Evolutionary conservation across 495 filamentous ascomycete species (phyloP), one percentile per base, ranked within the genome.

Genomic region (Xylaria acuta): DNA sequence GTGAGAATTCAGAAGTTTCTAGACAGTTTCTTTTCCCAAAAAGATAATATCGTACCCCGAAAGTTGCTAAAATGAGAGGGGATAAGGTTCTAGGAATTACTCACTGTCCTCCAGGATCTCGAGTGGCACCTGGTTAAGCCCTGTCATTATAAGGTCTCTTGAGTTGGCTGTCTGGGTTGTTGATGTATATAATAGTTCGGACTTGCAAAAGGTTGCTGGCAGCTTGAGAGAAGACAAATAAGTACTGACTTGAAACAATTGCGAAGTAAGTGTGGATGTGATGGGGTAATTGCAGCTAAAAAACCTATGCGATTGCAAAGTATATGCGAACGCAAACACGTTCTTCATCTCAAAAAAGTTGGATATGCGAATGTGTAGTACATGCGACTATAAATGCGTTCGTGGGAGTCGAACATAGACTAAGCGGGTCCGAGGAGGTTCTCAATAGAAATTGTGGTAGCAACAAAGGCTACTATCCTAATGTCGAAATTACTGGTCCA

Each of bases 41-140:
- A n/a, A n/a, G n/a, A n/a, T n/a, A n/a, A n/a, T n/a, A n/a, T n/a
- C n/a, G n/a, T n/a, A n/a, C n/a, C n/a, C n/a, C n/a, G n/a, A n/a
- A n/a, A n/a, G n/a, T n/a, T n/a, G n/a, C n/a, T n/a, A n/a, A n/a
- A n/a, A n/a, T n/a, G n/a, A n/a, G n/a, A n/a, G n/a, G n/a, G n/a
- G n/a, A n/a, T n/a, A n/a, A n/a, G n/a, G n/a, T n/a, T n/a, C n/a
- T n/a, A n/a, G n/a, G n/a, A n/a, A n/a, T n/a, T n/a, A n/a, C n/a
- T n/a, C n/a, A 67, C 34, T 67, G 20, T 43, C 49, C 65, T 67
- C 65, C 30, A 67, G 32, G 49, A 67, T 12, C 32, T 67, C 65
- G n/a, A 54, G 2, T 20, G 65, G 65, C 2, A 67, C 5, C 11
- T 41, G 0, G 49, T 20, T 14, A 20, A 67, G 65, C 34, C 20